Percentiles rank a stretch among this genome's conserved stretches.
Conservation (phyloP, 2,329 filamentous ascomycete genomes). For the Beauveria caledonica region DNA sequence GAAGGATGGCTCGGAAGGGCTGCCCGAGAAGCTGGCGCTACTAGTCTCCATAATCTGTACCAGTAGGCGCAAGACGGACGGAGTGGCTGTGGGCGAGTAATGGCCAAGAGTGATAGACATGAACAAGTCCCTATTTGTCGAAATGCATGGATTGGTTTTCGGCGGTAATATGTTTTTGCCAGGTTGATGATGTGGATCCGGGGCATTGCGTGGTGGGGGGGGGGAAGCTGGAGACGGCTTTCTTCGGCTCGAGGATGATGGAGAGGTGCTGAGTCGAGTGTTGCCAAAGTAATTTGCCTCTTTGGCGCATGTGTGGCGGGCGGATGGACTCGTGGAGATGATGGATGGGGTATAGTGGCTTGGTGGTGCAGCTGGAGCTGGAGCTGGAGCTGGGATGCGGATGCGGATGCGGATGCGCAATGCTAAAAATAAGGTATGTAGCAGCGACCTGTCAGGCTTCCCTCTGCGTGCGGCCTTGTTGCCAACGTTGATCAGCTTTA, state of each 20-base stretch:
- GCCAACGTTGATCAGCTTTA: neutral
- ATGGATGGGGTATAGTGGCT: neutral
- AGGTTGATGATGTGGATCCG: conserved; percentile 1
- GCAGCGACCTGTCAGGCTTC: neutral
- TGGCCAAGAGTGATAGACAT: neutral
- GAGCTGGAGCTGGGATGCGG: no score
- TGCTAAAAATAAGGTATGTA: no score
- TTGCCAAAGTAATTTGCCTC: no score
- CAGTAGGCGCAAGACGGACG: neutral
- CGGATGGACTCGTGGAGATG: neutral
- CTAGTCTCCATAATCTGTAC: neutral
- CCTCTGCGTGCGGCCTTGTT: no score
- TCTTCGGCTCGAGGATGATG: neutral
- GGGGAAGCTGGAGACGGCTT: neutral
- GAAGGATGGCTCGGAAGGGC: neutral
- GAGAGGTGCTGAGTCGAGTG: no score
- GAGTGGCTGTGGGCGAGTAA: neutral
- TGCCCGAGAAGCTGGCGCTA: neutral
- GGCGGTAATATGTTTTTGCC: conserved; percentile 15
- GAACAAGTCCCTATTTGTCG: neutral
- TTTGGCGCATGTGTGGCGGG: neutral
- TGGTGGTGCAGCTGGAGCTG: neutral
- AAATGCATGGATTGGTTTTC: neutral
- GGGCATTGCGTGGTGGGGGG: conserved; percentile 4
- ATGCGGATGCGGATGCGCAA: no score